Evolutionary conservation across 768 basidiomycete species (phyloP).

Genomic region (Trametes meyenii): DNA sequence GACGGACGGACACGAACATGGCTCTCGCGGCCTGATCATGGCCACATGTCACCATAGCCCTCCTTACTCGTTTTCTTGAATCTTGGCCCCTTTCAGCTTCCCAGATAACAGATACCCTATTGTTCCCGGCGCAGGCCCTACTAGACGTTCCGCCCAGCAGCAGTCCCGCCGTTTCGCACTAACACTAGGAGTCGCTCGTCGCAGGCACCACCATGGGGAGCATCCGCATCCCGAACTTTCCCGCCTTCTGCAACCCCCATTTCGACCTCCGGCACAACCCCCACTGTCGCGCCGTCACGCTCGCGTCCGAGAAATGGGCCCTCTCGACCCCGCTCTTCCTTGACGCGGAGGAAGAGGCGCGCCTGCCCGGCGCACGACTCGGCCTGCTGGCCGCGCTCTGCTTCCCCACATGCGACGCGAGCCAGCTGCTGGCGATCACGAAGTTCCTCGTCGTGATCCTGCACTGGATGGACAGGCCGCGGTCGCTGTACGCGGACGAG

Average conservation of each 20-base stretch:
- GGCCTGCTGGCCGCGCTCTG: slow-evolving; percentile 62
- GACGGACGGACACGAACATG: slow-evolving; percentile 13
- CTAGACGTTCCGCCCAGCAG: not conserved
- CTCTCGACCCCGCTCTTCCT: slow-evolving; percentile 18
- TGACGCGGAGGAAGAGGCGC: slow-evolving; percentile 22
- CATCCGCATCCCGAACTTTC: slow-evolving; percentile 33
- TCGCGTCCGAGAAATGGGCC: slow-evolving; percentile 29
- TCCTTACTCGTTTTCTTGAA: slow-evolving; percentile 12
- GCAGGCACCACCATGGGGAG: slow-evolving; percentile 18
- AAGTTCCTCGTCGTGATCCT: slow-evolving; percentile 30
- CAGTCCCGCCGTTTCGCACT: not conserved
- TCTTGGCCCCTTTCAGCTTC: slow-evolving; percentile 7
- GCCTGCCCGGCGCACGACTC: slow-evolving; percentile 37
- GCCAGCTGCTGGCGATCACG: slow-evolving; percentile 55
- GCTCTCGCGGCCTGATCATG: slow-evolving; percentile 16
- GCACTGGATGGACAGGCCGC: slow-evolving; percentile 25
- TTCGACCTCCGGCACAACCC: slow-evolving; percentile 33
- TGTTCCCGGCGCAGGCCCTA: not conserved
- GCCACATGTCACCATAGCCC: slow-evolving; percentile 14
- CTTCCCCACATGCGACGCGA: slow-evolving; percentile 57
- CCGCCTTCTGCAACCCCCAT: slow-evolving; percentile 24
- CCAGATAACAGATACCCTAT: slow-evolving; percentile 1
- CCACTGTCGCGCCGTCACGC: slow-evolving; percentile 29
- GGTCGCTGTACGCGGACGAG: slow-evolving; percentile 17
- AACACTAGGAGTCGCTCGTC: not conserved